Evolutionary conservation across 331 rosid genomes (phyloP), one percentile per base, ranked within the genome.

Genomic region (Acacia pycnantha): DNA sequence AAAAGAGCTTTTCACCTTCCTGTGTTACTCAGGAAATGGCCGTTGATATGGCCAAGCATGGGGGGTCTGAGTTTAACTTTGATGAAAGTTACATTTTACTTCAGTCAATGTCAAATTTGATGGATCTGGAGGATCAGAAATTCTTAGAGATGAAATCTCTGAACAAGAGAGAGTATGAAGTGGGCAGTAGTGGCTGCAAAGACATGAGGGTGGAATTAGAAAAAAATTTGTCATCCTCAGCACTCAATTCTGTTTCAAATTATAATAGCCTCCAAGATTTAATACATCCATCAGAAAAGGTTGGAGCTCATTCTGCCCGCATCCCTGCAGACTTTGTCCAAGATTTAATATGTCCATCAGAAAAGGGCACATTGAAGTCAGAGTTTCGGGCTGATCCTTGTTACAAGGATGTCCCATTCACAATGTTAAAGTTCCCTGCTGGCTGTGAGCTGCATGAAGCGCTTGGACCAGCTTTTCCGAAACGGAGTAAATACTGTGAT

Each of bases 361-460:
- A 6, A 37, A 37, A 37, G 27, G 81, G 54, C 59, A 37, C 64
- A 47, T 85, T 88, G 56, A 84, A 84, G 67, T 81, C 73, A 27
- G 81, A 85, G 74, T 84, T 79, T 87, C 87, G 61, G 67, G 73
- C 85, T 53, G 84, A 71, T 22, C 53, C 87, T 37, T 73, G 83
- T 66, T 69, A 85, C 44, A 22, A 76, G 88, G 86, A 85, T 77
- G 72, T 84, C 67, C 90, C 88, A 15, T 66, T 74, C 61, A 13
- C 85, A 41, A 86, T 89, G 27, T 77, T 89, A 84, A 84, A 91
- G 81, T 92, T 96, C 84, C 97, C 97, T 86, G 97, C 97, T 85
- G 99, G 95, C 46, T 94, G 89, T 83, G 99, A 96, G 89, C 91
- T 96, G 64, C 97, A 92, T 67, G 98, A 96, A 90, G 99, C 91